These are phyloP conservation scores for Fragilaria crotonensis DNA, from an alignment of 108 stramenopile species.

Conservation along the genomic window DNA sequence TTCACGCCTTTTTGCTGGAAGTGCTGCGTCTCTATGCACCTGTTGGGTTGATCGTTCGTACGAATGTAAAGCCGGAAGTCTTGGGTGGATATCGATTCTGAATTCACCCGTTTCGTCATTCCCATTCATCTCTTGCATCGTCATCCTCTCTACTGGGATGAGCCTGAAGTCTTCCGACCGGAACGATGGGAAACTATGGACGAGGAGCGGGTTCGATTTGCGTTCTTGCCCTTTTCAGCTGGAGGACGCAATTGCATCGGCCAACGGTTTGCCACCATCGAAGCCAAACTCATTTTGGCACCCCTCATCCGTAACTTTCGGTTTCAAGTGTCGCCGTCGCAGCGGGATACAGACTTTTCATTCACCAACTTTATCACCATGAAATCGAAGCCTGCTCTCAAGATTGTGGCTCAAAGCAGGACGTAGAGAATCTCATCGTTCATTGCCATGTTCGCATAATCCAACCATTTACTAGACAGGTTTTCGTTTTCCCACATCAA, in stretches of 20 bases:
- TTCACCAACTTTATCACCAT: slow-evolving; percentile 33
- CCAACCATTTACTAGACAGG: no score
- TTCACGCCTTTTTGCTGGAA: slow-evolving; percentile 52
- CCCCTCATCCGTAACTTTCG: slow-evolving; percentile 34
- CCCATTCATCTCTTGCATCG: slow-evolving; percentile 46
- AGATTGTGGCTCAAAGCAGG: no score
- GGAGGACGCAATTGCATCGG: slow-evolving; percentile 57
- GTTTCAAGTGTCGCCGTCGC: slow-evolving; percentile 26
- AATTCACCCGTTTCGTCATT: slow-evolving; percentile 30
- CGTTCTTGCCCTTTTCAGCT: slow-evolving; percentile 56
- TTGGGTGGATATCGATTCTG: slow-evolving; percentile 32
- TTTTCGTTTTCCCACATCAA: no score
- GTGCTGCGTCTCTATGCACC: slow-evolving; percentile 57
- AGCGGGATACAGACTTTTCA: slow-evolving; percentile 25
- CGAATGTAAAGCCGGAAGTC: slow-evolving; percentile 13
- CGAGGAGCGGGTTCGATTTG: slow-evolving; percentile 27
- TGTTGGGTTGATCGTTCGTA: slow-evolving; percentile 36
- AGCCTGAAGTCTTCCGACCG: slow-evolving; percentile 49
- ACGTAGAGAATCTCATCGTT: no score
- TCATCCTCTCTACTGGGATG: slow-evolving; percentile 52
- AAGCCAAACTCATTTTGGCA: slow-evolving; percentile 59
- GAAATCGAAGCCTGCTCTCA: slow-evolving; percentile 40
- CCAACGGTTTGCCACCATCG: slow-evolving; percentile 47
- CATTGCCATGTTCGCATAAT: no score
- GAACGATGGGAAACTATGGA: slow-evolving; percentile 45